phyloP scores from a whole-genome alignment of 371 early-diverging fungal genomes.

The Mucor plumbeus region DNA sequence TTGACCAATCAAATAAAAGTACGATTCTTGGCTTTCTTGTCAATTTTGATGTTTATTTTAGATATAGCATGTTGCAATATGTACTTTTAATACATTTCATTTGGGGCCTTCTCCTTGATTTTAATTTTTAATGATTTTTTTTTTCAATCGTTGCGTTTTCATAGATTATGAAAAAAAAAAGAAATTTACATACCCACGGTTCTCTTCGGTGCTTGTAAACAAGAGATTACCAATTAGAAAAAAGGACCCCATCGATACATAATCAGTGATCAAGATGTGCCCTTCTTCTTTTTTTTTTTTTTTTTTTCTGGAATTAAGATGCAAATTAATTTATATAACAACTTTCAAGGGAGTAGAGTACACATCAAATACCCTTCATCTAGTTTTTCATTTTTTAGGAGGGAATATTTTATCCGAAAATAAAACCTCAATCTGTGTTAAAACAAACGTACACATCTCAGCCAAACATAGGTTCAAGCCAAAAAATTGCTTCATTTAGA shows the following conservation, averaged over 20 bases:
- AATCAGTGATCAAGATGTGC: not conserved
- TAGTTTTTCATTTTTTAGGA: not conserved
- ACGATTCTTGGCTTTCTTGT: slow-evolving; percentile 1
- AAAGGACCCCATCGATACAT: not conserved
- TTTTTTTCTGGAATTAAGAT: too few species aligned
- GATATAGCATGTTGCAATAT: not conserved
- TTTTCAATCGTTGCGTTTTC: too few species aligned
- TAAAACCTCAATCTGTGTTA: not conserved
- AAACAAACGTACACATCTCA: not conserved
- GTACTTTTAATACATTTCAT: slow-evolving; percentile 1
- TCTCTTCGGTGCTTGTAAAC: slow-evolving; percentile 3
- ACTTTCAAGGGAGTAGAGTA: too few species aligned
- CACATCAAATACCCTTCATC: not conserved
- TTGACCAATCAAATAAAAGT: not conserved
- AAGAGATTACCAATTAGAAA: not conserved
- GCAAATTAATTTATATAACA: too few species aligned
- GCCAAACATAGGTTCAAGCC: not conserved
- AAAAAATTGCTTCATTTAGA: slow-evolving; percentile 19
- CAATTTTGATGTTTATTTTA: not conserved
- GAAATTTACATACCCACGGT: slow-evolving; percentile 6
- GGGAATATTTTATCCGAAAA: slow-evolving; percentile 2
- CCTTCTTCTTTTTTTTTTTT: too few species aligned
- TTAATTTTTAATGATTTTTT: not conserved
- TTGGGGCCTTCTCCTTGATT: not conserved
- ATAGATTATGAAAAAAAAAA: not conserved